Evolutionary conservation across 306 rosid species (phyloP).

Genomic region (Pyrus bretschneideri): DNA sequence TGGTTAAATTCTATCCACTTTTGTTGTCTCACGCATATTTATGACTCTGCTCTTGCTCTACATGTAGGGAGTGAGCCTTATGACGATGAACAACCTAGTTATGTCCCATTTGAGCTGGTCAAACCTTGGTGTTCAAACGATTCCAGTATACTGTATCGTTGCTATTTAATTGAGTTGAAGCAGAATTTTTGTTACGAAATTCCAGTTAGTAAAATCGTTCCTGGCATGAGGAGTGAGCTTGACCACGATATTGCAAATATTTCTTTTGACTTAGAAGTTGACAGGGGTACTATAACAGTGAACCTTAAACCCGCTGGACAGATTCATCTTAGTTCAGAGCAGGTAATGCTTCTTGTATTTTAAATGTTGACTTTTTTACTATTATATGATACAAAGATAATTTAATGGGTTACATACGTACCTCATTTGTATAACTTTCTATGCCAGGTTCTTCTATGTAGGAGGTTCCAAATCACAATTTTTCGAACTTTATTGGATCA

Average conservation of each 20-base stretch:
- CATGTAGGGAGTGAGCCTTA: slow-evolving; percentile 44
- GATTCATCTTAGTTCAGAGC: slow-evolving; percentile 32
- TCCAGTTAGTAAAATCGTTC: slow-evolving; percentile 41
- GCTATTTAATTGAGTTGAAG: slow-evolving; percentile 55
- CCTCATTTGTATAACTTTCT: background rate
- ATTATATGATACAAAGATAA: background rate
- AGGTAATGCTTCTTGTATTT: slow-evolving; percentile 33
- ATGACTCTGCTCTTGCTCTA: slow-evolving; percentile 1
- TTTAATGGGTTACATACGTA: background rate
- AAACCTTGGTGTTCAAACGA: slow-evolving; percentile 12
- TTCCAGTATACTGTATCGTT: slow-evolving; percentile 30
- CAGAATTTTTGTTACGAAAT: slow-evolving; percentile 38
- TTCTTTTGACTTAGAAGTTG: slow-evolving; percentile 38
- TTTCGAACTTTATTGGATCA: slow-evolving; percentile 36
- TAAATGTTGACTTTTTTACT: background rate
- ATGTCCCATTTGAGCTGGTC: slow-evolving; percentile 52
- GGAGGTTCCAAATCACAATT: slow-evolving; percentile 55
- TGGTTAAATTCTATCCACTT: background rate
- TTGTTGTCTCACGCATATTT: background rate
- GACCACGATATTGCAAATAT: slow-evolving; percentile 38
- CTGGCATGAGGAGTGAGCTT: slow-evolving; percentile 44
- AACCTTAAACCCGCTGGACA: slow-evolving; percentile 36
- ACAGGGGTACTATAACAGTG: slow-evolving; percentile 39
- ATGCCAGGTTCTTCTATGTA: slow-evolving; percentile 46
- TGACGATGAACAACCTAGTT: slow-evolving; percentile 49